Conservation (phyloP, 139 green algal genomes). For the Tetratostichococcus sp. region DNA sequence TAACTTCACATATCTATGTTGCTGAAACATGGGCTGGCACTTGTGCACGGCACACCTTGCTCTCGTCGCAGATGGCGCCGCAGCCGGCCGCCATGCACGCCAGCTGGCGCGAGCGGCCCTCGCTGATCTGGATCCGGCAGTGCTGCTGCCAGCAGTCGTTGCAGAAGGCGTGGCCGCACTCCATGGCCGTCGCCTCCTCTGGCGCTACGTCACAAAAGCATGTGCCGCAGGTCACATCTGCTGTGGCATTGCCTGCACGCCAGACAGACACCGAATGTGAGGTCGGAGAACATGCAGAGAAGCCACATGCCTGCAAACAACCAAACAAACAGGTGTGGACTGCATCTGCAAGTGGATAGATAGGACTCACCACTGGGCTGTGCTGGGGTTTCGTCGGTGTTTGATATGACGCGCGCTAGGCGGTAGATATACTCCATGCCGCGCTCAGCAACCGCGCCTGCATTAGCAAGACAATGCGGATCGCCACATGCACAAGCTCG, state of each 20-base stretch:
- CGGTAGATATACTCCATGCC: slow-evolving; percentile 38
- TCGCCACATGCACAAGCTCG: neutral
- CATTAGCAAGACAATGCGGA: too few relatives aligned
- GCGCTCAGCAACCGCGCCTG: slow-evolving; percentile 41
- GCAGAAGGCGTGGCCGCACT: slow-evolving; percentile 84
- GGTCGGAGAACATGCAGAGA: too few relatives aligned
- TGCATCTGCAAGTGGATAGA: too few relatives aligned
- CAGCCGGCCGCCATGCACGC: slow-evolving; percentile 76
- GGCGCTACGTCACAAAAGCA: slow-evolving; percentile 49
- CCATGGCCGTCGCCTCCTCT: slow-evolving; percentile 54
- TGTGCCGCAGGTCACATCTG: slow-evolving; percentile 35
- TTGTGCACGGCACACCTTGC: slow-evolving; percentile 33
- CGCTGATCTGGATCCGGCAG: slow-evolving; percentile 63
- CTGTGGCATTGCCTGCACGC: neutral
- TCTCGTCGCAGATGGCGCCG: slow-evolving; percentile 70
- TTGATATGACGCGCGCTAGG: slow-evolving; percentile 24
- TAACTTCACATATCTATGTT: too few relatives aligned
- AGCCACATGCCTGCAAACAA: too few relatives aligned
- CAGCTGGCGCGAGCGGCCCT: slow-evolving; percentile 54
- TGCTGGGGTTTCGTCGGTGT: slow-evolving; percentile 14
- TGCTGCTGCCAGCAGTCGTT: slow-evolving; percentile 84
- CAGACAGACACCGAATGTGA: too few relatives aligned
- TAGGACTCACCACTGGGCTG: slow-evolving; percentile 11
- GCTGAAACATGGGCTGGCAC: too few relatives aligned
- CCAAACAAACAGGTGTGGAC: too few relatives aligned